Conservation (phyloP, 2,329 filamentous ascomycete genomes). For the Alternaria dauci region DNA sequence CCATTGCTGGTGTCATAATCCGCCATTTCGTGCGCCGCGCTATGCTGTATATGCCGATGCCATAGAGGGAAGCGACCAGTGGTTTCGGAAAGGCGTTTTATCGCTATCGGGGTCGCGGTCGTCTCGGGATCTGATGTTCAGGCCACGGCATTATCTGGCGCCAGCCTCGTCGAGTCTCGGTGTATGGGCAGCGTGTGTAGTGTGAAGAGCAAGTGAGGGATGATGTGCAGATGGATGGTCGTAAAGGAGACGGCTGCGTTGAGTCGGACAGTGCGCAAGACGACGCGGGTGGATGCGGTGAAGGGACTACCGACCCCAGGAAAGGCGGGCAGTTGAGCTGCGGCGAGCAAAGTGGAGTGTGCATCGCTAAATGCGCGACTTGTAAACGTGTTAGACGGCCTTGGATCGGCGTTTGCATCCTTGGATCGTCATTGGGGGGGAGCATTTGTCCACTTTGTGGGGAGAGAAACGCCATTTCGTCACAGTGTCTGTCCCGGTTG, state of each 20-base stretch:
- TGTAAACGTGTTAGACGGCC: slow-evolving; percentile 19
- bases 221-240: slow-evolving; percentile 1
- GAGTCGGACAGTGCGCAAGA: slow-evolving; percentile 5
- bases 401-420: slow-evolving; percentile 22
- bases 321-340: slow-evolving; percentile 31
- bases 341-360: slow-evolving; percentile 26
- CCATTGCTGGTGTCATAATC: slow-evolving; percentile 18
- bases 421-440: slow-evolving; percentile 26
- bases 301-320: slow-evolving; percentile 30
- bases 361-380: slow-evolving; percentile 25
- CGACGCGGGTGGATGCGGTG: slow-evolving; percentile 24
- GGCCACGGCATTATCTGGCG: slow-evolving; percentile 36
- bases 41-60: slow-evolving; percentile 15
- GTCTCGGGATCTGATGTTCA: slow-evolving; percentile 30
- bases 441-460: slow-evolving; percentile 25
- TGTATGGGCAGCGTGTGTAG: neutral
- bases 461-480: slow-evolving; percentile 28
- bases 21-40: slow-evolving; percentile 38
- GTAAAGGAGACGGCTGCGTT: slow-evolving; percentile 14
- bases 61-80: slow-evolving; percentile 3
- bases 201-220: neutral
- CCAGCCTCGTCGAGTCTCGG: slow-evolving; percentile 12
- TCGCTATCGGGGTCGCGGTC: slow-evolving; percentile 39
- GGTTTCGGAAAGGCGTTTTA: slow-evolving; percentile 23
- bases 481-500: slow-evolving; percentile 15